Conservation (phyloP, 2,329 filamentous ascomycete species). For the Fonsecaea erecta region DNA sequence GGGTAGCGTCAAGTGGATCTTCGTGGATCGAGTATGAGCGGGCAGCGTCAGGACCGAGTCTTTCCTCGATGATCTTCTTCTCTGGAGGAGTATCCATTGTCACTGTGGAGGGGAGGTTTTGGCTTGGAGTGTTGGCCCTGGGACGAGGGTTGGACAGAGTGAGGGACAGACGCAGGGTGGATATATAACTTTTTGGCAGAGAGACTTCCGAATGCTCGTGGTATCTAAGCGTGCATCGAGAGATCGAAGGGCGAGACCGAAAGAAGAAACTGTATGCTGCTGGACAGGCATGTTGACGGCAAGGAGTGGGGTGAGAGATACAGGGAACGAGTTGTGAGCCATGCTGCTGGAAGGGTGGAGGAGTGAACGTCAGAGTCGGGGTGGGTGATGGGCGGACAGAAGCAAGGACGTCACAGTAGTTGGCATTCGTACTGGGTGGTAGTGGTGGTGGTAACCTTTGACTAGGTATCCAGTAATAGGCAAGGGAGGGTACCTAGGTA, state of each 20-base stretch:
- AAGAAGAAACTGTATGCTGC: conserved; percentile 25
- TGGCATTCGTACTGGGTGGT: no score
- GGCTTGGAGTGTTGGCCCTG: background rate
- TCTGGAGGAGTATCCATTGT: conserved; percentile 21
- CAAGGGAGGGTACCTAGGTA: background rate
- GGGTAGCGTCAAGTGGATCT: conserved; percentile 28
- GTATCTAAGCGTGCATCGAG: background rate
- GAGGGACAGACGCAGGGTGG: background rate
- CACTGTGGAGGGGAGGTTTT: background rate
- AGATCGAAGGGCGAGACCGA: conserved; percentile 9
- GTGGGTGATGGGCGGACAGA: background rate
- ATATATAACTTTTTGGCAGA: conserved; percentile 9
- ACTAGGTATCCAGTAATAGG: background rate
- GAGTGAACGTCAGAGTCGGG: background rate
- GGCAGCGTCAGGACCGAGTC: conserved; percentile 12
- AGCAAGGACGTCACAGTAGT: background rate
- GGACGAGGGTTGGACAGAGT: background rate
- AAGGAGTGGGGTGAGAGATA: conserved; percentile 1
- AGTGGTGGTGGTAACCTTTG: no score
- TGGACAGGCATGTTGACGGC: background rate
- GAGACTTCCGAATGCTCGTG: background rate
- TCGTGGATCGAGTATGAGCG: conserved; percentile 25
- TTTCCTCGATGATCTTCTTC: conserved; percentile 25
- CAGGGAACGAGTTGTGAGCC: background rate
- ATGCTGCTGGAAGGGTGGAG: background rate